Evolutionary conservation across 257 asterid genomes (phyloP).

Genomic region (Linaria vulgaris): DNA sequence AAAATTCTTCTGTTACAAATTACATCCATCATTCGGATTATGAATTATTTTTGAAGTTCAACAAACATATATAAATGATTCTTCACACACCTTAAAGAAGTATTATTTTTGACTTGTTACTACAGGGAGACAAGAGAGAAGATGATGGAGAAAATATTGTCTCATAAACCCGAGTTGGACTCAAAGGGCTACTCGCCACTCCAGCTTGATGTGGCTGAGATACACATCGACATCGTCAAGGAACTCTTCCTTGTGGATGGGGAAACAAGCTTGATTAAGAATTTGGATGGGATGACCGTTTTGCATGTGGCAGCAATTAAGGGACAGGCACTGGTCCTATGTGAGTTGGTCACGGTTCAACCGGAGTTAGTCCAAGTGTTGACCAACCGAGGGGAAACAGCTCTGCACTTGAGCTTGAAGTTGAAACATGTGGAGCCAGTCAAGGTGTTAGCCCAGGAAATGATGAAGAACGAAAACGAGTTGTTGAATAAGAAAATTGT

Average conservation of each 20-base stretch:
- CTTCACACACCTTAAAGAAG: no score
- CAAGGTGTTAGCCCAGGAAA: conserved; percentile 30
- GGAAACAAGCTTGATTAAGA: conserved; percentile 27
- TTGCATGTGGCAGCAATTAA: conserved; percentile 42
- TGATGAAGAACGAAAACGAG: conserved; percentile 22
- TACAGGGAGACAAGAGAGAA: no score
- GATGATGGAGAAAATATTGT: no score
- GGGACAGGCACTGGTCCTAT: conserved; percentile 35
- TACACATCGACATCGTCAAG: conserved; percentile 34
- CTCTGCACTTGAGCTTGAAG: conserved; percentile 38
- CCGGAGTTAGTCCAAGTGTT: conserved; percentile 24
- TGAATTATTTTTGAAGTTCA: no score
- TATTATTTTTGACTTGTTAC: no score
- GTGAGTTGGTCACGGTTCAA: conserved; percentile 33
- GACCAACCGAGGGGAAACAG: conserved; percentile 41
- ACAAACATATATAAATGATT: no score
- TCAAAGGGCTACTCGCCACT: conserved; percentile 40
- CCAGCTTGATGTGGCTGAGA: conserved; percentile 45
- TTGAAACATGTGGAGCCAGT: conserved; percentile 35
- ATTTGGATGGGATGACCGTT: conserved; percentile 44
- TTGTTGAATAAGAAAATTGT: conserved; percentile 34
- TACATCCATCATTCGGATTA: no score
- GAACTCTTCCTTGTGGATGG: conserved; percentile 29
- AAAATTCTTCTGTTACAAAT: no score
- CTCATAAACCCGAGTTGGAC: conserved; percentile 43